Conservation (phyloP, 2,329 filamentous ascomycete species). For the Fusarium proliferatum region DNA sequence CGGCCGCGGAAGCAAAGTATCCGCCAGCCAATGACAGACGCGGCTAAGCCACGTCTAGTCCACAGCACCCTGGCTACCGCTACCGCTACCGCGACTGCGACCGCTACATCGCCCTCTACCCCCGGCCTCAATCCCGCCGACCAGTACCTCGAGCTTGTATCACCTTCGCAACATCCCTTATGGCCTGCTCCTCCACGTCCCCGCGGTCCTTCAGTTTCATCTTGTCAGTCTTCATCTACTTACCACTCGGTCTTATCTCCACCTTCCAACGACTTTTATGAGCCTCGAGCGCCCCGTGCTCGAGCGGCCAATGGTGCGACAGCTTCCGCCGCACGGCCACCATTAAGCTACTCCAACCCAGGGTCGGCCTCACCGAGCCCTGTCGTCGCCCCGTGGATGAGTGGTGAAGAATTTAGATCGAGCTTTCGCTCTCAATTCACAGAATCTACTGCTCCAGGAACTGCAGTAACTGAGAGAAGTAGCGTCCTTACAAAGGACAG, state of each 20-base stretch:
- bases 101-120: conserved; percentile 15
- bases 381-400: conserved; percentile 59
- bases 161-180: conserved; percentile 46
- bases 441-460: conserved; percentile 67
- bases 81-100: background rate
- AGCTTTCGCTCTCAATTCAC: conserved; percentile 68
- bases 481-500: conserved; percentile 84
- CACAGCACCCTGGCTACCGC: conserved; percentile 30
- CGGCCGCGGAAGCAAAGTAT: conserved; percentile 67
- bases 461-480: conserved; percentile 79
- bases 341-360: conserved; percentile 48
- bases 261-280: conserved; percentile 55
- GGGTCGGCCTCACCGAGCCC: conserved; percentile 51
- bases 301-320: conserved; percentile 44
- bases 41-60: conserved; percentile 45
- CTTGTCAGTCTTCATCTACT: conserved; percentile 58
- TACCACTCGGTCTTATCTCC: conserved; percentile 54
- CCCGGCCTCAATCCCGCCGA: conserved; percentile 46
- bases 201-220: conserved; percentile 60
- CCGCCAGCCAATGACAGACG: conserved; percentile 54
- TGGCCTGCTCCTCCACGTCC: conserved; percentile 56
- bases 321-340: conserved; percentile 43
- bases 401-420: conserved; percentile 63
- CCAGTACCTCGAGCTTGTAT: conserved; percentile 46
- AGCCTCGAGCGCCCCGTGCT: conserved; percentile 46